Conservation (phyloP, 2,329 filamentous ascomycete genomes). For the Colletotrichum higginsianum region DNA sequence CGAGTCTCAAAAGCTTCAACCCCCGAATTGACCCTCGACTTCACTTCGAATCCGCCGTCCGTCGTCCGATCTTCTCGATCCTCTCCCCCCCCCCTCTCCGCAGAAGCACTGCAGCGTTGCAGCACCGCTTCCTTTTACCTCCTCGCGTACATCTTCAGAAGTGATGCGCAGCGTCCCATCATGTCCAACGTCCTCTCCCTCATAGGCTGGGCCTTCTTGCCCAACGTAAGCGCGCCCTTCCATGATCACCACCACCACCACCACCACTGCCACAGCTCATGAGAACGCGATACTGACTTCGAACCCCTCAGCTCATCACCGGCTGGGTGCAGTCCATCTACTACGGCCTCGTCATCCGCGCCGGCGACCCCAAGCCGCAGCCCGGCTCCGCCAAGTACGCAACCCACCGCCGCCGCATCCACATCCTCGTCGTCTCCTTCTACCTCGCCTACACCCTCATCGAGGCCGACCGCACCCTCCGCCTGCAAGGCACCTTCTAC, state of each 20-base stretch:
- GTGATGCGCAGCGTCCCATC: conserved; percentile 11
- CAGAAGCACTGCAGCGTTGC: not conserved
- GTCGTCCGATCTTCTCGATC: conserved; percentile 4
- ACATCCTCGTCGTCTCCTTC: conserved; percentile 83
- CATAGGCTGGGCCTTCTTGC: conserved; percentile 71
- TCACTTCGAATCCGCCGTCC: not conserved
- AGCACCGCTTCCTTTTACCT: not conserved
- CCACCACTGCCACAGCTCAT: not conserved
- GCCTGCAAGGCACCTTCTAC: conserved; percentile 82
- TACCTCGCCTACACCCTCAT: conserved; percentile 95
- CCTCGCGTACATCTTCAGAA: not conserved
- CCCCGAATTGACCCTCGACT: not conserved
- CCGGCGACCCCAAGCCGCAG: conserved; percentile 84
- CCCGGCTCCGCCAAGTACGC: conserved; percentile 78
- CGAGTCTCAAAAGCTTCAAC: conserved; percentile 14
- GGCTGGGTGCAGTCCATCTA: conserved; percentile 84
- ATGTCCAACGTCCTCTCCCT: conserved; percentile 67
- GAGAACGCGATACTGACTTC: conserved; percentile 20
- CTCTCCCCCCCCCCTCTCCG: not conserved
- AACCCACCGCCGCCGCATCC: conserved; percentile 84
- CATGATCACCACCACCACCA: conserved; percentile 8
- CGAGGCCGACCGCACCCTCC: conserved; percentile 88
- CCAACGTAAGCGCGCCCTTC: conserved; percentile 58
- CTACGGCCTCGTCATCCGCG: conserved; percentile 91
- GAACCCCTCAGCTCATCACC: conserved; percentile 86